These are phyloP conservation scores for Sphaerulina populicola DNA, from an alignment of 2,329 filamentous ascomycete species.

Conservation along the genomic window DNA sequence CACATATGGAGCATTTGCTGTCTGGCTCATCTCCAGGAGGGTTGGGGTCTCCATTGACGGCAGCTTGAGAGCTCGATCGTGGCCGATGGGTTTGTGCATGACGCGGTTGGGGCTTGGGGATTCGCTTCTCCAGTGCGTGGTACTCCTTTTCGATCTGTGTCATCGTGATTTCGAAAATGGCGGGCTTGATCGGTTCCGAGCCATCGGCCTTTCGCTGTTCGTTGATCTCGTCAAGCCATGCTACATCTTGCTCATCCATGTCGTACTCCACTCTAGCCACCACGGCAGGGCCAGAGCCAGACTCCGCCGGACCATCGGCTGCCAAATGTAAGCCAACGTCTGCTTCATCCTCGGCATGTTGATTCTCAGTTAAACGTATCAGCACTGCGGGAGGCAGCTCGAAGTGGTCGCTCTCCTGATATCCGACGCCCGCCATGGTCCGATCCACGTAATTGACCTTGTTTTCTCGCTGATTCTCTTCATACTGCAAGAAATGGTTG, in stretches of 20 bases:
- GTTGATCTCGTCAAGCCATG: constrained; percentile 86
- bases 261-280: constrained; percentile 91
- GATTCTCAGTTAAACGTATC: constrained; percentile 54
- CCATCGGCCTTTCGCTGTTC: constrained; percentile 62
- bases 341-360: constrained; percentile 56
- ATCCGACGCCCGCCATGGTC: constrained; percentile 90
- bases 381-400: constrained; percentile 66
- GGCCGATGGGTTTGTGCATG: constrained; percentile 90
- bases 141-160: constrained; percentile 99
- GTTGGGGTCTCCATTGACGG: constrained; percentile 85
- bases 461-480: constrained; percentile 76
- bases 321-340: constrained; percentile 44
- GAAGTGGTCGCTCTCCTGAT: constrained; percentile 89
- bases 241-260: constrained; percentile 98
- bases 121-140: constrained; percentile 90
- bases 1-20: constrained; percentile 94
- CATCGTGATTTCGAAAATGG: constrained; percentile 94
- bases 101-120: constrained; percentile 94
- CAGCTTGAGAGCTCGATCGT: constrained; percentile 84
- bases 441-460: constrained; percentile 82
- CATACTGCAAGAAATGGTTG: constrained; percentile 71
- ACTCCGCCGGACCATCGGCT: constrained; percentile 50
- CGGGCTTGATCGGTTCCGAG: constrained; percentile 76
- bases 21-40: constrained; percentile 82
- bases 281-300: constrained; percentile 41